phyloP scores from a whole-genome alignment of 2,329 filamentous ascomycete species.

The Monilinia fructicola region DNA sequence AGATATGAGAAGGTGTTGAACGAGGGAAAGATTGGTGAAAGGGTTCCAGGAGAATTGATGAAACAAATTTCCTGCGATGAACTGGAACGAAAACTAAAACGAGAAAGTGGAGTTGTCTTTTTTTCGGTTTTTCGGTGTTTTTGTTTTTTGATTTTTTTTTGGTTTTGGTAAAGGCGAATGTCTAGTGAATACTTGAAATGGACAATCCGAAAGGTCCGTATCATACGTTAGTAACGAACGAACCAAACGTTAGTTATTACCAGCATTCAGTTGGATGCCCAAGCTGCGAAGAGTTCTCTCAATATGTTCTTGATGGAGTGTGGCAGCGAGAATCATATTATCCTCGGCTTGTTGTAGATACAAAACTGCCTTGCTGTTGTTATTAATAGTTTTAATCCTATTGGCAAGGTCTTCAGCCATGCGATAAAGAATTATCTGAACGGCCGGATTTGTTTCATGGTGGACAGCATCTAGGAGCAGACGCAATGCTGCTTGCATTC shows the following conservation, averaged over 20 bases:
- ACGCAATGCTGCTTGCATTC: background rate
- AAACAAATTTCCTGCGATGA: background rate
- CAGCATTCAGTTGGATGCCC: background rate
- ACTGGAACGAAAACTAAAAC: fast-evolving
- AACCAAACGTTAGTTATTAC: background rate
- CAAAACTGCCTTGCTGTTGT: no score
- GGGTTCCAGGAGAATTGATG: background rate
- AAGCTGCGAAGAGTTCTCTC: background rate
- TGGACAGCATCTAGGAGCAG: background rate
- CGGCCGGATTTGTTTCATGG: no score
- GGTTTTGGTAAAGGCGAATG: background rate
- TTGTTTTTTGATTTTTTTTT: no score
- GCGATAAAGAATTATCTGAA: no score
- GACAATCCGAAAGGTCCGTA: background rate
- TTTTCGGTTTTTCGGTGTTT: background rate
- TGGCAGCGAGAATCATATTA: no score
- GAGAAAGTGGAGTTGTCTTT: background rate
- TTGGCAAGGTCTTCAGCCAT: no score
- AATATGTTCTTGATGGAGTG: no score
- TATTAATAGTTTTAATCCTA: no score
- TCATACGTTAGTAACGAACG: no score
- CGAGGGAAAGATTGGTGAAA: background rate
- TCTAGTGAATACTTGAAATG: background rate
- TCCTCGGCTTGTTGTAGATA: no score
- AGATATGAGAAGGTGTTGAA: background rate